A percentile compares a stretch with the other conserved stretches of the same genome.
phyloP scores from a whole-genome alignment of 2,329 filamentous ascomycete species.

The Fusarium illudens region DNA sequence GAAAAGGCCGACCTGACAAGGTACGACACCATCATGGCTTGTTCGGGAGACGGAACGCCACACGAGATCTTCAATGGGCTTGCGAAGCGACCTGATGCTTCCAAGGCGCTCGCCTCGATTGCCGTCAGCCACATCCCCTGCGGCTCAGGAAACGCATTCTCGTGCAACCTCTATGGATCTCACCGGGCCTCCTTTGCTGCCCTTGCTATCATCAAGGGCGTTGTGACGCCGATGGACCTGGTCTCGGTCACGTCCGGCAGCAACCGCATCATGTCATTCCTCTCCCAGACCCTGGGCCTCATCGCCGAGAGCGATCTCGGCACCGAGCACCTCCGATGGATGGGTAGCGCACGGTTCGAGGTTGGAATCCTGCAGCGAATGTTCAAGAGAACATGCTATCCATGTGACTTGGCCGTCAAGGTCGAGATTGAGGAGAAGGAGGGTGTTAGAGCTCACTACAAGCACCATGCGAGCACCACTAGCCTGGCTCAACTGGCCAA shows the following conservation, averaged over 20 bases:
- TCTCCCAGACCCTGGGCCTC: conserved; percentile 89
- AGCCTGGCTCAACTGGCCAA: conserved; percentile 34
- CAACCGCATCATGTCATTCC: conserved; percentile 80
- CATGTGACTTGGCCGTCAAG: conserved; percentile 87
- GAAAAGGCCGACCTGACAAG: conserved; percentile 78
- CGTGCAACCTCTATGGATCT: conserved; percentile 87
- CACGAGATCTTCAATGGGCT: conserved; percentile 97
- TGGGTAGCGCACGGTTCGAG: conserved; percentile 86
- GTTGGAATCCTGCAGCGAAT: conserved; percentile 83
- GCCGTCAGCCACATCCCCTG: conserved; percentile 90
- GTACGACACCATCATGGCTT: conserved; percentile 87
- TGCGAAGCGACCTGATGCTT: conserved; percentile 77
- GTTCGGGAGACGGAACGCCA: conserved; percentile 90
- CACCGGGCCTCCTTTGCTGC: conserved; percentile 78
- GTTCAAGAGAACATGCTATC: conserved; percentile 80
- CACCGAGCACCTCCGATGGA: conserved; percentile 92
- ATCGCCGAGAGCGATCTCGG: conserved; percentile 89
- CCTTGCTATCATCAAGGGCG: conserved; percentile 84
- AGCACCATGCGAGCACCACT: conserved; percentile 52
- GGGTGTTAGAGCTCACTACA: conserved; percentile 77
- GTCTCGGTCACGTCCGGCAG: conserved; percentile 86
- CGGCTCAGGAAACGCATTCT: conserved; percentile 94
- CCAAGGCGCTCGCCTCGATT: conserved; percentile 75
- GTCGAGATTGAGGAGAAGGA: conserved; percentile 81
- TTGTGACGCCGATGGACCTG: conserved; percentile 84